A percentile compares a stretch with the other conserved stretches of the same genome.
Conservation (phyloP, 306 rosid genomes). For the Prunus campanulata region DNA sequence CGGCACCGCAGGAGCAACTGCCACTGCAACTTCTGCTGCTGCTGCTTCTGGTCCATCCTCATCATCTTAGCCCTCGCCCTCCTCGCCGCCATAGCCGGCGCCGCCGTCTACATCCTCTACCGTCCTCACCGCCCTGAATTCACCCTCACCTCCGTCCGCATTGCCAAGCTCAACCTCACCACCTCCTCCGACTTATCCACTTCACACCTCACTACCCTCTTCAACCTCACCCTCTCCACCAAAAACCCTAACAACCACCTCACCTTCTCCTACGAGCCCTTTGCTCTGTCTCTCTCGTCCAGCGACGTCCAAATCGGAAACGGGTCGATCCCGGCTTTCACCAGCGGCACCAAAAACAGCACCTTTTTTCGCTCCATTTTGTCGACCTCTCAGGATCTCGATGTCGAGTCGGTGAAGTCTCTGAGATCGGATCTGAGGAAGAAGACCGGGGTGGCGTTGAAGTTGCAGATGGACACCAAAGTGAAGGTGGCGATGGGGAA, state of each 20-base stretch:
- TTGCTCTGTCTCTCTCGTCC: conserved; percentile 42
- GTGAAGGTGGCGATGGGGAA: conserved; percentile 76
- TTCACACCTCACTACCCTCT: conserved; percentile 58
- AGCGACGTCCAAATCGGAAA: conserved; percentile 55
- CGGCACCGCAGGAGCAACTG: conserved; percentile 66
- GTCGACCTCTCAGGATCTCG: conserved; percentile 56
- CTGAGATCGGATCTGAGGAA: conserved; percentile 81
- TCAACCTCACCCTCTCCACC: conserved; percentile 72
- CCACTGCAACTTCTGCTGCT: conserved; percentile 71
- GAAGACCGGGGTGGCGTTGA: conserved; percentile 58
- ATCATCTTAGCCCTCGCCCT: conserved; percentile 46
- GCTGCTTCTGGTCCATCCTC: conserved; percentile 87
- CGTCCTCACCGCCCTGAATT: conserved; percentile 87
- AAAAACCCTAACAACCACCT: conserved; percentile 86
- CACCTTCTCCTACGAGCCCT: conserved; percentile 63
- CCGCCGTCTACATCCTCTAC: conserved; percentile 77
- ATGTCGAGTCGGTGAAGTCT: conserved; percentile 53
- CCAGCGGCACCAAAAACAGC: conserved; percentile 61
- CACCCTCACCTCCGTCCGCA: conserved; percentile 80
- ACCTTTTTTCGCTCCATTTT: conserved; percentile 53
- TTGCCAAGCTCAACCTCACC: conserved; percentile 72
- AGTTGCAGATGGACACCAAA: conserved; percentile 75
- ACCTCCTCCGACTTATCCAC: conserved; percentile 60
- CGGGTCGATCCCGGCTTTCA: conserved; percentile 63
- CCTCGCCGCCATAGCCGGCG: conserved; percentile 69